Percentiles rank a stretch among this genome's conserved stretches.
Conservation (phyloP, 2,329 filamentous ascomycete species). For the Neoascochyta sp. region DNA sequence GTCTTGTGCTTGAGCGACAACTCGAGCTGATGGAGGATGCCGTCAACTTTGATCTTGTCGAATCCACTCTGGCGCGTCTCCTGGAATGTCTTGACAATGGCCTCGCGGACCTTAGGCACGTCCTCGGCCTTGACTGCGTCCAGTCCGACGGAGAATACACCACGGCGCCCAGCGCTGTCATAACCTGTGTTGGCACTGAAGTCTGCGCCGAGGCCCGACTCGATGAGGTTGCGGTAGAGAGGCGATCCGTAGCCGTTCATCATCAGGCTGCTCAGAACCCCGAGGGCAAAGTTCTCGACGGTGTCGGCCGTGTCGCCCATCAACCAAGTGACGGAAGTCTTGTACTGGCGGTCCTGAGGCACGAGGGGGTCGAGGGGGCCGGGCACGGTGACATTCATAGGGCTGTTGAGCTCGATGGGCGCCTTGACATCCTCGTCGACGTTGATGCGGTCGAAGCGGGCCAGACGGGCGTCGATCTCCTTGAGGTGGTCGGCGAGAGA, state of each 20-base stretch:
- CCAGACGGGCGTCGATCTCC: conserved; percentile 72
- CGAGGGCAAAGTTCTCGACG: conserved; percentile 82
- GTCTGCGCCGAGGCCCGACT: conserved; percentile 84
- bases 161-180: conserved; percentile 70
- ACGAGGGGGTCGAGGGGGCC: conserved; percentile 86
- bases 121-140: conserved; percentile 84
- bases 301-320: conserved; percentile 78
- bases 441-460: conserved; percentile 66
- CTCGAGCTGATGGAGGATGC: conserved; percentile 89
- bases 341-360: conserved; percentile 81
- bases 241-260: conserved; percentile 96
- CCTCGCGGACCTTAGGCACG: conserved; percentile 70
- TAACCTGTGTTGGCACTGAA: conserved; percentile 95
- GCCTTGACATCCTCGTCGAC: conserved; percentile 70
- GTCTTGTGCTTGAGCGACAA: conserved; percentile 95
- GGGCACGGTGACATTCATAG: conserved; percentile 65
- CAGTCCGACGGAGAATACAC: conserved; percentile 85
- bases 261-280: conserved; percentile 75
- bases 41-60: conserved; percentile 84
- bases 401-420: conserved; percentile 69
- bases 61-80: conserved; percentile 74
- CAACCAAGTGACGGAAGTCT: conserved; percentile 91
- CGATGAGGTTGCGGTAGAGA: conserved; percentile 82
- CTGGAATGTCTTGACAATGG: conserved; percentile 67
- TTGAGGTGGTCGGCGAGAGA: conserved; percentile 75